A percentile compares a stretch with the other conserved stretches of the same genome.
Evolutionary conservation across 75 land plant species (phyloP).

Genomic region (Cunninghamia lanceolata): DNA sequence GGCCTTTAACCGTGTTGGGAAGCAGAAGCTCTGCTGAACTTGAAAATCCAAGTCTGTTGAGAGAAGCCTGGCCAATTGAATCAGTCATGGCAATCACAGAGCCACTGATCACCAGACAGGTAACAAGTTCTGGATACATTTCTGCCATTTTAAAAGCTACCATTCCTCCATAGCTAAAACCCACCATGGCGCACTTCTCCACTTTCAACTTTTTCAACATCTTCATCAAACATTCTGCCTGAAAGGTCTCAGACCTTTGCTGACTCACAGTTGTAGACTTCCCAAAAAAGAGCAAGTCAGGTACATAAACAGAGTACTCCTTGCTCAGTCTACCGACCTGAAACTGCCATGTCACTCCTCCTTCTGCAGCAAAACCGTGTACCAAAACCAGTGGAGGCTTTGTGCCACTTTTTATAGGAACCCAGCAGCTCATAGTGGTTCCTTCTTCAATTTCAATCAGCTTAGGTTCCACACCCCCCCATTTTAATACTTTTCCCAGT

Average conservation of each 20-base stretch:
- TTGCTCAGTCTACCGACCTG: constrained; percentile 54
- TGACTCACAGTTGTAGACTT: constrained; percentile 38
- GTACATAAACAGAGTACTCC: constrained; percentile 64
- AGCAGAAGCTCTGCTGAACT: constrained; percentile 64
- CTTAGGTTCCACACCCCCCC: constrained; percentile 39
- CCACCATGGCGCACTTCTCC: constrained; percentile 51
- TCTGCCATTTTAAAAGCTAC: constrained; percentile 83
- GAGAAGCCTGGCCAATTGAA: constrained; percentile 17
- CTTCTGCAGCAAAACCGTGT: constrained; percentile 82
- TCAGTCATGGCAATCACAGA: constrained; percentile 72
- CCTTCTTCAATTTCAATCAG: constrained; percentile 54
- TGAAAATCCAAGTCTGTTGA: constrained; percentile 39
- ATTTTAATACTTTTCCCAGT: constrained; percentile 39
- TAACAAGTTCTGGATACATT: constrained; percentile 46
- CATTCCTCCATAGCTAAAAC: constrained; percentile 92
- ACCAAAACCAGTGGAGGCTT: constrained; percentile 62
- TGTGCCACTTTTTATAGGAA: constrained; percentile 27
- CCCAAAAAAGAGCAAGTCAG: constrained; percentile 81
- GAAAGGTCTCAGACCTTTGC: constrained; percentile 63
- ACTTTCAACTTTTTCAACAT: constrained; percentile 51
- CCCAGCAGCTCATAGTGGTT: constrained; percentile 62
- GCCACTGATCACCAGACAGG: constrained; percentile 57
- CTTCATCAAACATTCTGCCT: constrained; percentile 55
- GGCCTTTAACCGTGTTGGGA: constrained; percentile 51
- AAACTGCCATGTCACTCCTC: constrained; percentile 67